These are phyloP conservation scores for Nigrospora osmanthi DNA, from an alignment of 2,329 filamentous ascomycete genomes.

Conservation along the genomic window DNA sequence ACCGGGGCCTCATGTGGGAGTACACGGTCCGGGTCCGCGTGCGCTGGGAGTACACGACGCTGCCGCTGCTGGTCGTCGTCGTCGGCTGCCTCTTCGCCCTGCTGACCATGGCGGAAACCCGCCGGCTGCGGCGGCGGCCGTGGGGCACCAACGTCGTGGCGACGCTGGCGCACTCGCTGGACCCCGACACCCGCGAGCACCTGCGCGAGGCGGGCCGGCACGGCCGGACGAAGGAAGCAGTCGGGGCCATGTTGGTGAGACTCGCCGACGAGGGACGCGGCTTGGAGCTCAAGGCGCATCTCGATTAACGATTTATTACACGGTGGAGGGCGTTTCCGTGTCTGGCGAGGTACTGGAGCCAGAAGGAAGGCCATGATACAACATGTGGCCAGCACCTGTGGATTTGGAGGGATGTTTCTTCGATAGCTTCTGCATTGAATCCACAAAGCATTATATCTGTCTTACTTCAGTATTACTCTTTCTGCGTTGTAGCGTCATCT, in stretches of 20 bases:
- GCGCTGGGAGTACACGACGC: not conserved
- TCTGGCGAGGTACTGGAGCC: too few species aligned
- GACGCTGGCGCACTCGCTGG: constrained; percentile 11
- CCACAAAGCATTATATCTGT: too few species aligned
- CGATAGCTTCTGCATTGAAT: not conserved
- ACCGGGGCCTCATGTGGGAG: constrained; percentile 3
- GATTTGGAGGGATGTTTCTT: not conserved
- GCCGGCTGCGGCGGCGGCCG: constrained; percentile 6
- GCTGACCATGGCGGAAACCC: constrained; percentile 6
- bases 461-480: too few species aligned
- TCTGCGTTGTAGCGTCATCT: too few species aligned
- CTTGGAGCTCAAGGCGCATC: constrained; percentile 7
- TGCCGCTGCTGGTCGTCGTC: not conserved
- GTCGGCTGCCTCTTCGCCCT: not conserved
- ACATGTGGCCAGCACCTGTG: not conserved
- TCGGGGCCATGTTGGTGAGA: constrained; percentile 6
- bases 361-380: too few species aligned
- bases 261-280: constrained; percentile 11
- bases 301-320: not conserved
- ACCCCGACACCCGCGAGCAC: constrained; percentile 9
- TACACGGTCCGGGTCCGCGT: constrained; percentile 7
- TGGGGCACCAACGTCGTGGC: constrained; percentile 13
- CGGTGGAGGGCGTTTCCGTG: not conserved
- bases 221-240: constrained; percentile 6
- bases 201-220: constrained; percentile 8